Evolutionary conservation across 2,329 filamentous ascomycete species (phyloP).

Genomic region (Teratosphaeria destructans): DNA sequence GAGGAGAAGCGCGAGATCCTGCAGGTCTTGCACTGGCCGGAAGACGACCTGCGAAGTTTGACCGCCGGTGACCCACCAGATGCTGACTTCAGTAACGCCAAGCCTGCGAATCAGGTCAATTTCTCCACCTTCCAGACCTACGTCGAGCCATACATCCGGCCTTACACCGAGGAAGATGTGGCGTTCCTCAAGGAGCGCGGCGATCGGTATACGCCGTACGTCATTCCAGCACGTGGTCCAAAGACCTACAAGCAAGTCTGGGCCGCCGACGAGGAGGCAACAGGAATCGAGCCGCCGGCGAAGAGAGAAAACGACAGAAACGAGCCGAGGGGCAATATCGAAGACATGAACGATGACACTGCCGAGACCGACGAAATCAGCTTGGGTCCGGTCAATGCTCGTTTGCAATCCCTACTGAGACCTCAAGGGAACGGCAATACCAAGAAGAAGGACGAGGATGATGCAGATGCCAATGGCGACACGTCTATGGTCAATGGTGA

Average conservation of each 20-base stretch:
- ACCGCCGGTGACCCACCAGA: constrained; percentile 86
- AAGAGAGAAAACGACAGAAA: constrained; percentile 62
- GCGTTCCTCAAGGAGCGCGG: constrained; percentile 81
- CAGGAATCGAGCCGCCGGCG: constrained; percentile 58
- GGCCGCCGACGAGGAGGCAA: constrained; percentile 83
- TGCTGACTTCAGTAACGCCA: constrained; percentile 89
- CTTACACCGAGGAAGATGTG: constrained; percentile 85
- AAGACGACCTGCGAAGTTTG: constrained; percentile 67
- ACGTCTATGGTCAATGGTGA: constrained; percentile 31
- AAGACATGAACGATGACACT: constrained; percentile 77
- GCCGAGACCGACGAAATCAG: constrained; percentile 83
- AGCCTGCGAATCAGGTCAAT: constrained; percentile 87
- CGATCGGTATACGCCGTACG: constrained; percentile 71
- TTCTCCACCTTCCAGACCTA: constrained; percentile 89
- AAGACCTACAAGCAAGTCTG: constrained; percentile 82
- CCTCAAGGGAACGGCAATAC: constrained; percentile 50
- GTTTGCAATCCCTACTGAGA: constrained; percentile 69
- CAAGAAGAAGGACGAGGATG: constrained; percentile 41
- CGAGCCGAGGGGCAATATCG: constrained; percentile 73
- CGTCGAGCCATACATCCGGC: constrained; percentile 81
- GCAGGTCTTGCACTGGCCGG: constrained; percentile 75
- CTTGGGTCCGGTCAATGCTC: constrained; percentile 72
- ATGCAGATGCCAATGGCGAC: constrained; percentile 36
- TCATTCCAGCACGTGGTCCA: constrained; percentile 75
- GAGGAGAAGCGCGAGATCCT: constrained; percentile 83